Conservation (phyloP, 805 yeast species). For the Candida pseudofarinosa region DNA sequence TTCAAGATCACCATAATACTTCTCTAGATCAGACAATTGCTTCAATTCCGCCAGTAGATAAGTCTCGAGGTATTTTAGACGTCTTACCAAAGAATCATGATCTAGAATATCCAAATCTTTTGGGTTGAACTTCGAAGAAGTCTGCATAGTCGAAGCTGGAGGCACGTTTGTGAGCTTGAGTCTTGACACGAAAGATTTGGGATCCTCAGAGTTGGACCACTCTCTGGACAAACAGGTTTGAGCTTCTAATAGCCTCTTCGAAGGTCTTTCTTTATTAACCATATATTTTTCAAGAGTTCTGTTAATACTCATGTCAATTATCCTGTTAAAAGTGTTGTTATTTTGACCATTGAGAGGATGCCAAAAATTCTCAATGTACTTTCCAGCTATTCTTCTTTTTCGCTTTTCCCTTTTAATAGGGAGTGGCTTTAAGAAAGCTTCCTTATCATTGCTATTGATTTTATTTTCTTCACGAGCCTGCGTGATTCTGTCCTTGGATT, state of each 20-base stretch:
- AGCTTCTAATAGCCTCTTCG: slow-evolving; percentile 17
- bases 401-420: slow-evolving; percentile 7
- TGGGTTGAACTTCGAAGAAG: slow-evolving; percentile 10
- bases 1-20: slow-evolving; percentile 19
- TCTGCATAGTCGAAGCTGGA: slow-evolving; percentile 19
- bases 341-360: slow-evolving; percentile 18
- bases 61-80: slow-evolving; percentile 29
- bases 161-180: slow-evolving; percentile 26
- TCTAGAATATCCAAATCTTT: slow-evolving; percentile 16
- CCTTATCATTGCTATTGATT: neutral
- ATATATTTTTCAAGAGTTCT: slow-evolving; percentile 22
- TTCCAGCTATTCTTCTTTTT: slow-evolving; percentile 18
- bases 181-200: slow-evolving; percentile 22
- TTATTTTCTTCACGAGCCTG: neutral
- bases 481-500: neutral
- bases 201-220: slow-evolving; percentile 20
- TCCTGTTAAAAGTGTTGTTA: slow-evolving; percentile 15
- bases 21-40: slow-evolving; percentile 31
- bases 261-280: slow-evolving; percentile 3
- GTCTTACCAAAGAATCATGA: slow-evolving; percentile 21
- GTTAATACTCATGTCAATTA: slow-evolving; percentile 22
- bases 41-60: slow-evolving; percentile 37
- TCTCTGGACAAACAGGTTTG: slow-evolving; percentile 18
- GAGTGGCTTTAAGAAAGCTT: slow-evolving; percentile 9
- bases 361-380: slow-evolving; percentile 27